A percentile compares a stretch with the other conserved stretches of the same genome.
These are phyloP conservation scores for Pythium monospermum DNA, from an alignment of 352 stramenopile genomes.

Conservation along the genomic window DNA sequence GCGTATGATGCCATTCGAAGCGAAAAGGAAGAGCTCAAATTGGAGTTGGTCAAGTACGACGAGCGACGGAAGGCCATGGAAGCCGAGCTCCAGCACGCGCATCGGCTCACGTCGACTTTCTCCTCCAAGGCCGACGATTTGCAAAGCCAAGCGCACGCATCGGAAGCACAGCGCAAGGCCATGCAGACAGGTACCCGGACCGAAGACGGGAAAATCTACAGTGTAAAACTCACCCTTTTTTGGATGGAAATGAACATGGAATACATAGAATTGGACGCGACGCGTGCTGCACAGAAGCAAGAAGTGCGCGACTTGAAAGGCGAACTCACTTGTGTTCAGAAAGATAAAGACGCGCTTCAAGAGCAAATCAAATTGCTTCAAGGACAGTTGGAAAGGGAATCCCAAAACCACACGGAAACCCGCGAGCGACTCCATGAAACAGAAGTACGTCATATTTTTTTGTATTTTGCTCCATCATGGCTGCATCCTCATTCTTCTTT, in stretches of 20 bases:
- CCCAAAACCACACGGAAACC: conserved; percentile 37
- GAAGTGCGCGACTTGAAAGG: conserved; percentile 26
- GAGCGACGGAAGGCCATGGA: conserved; percentile 39
- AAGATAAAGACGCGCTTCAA: conserved; percentile 23
- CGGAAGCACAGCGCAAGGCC: conserved; percentile 31
- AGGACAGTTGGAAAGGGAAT: conserved; percentile 35
- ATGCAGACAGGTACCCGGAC: conserved; percentile 28
- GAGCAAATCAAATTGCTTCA: conserved; percentile 35
- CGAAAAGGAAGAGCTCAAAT: conserved; percentile 55
- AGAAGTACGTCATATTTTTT: conserved; percentile 29
- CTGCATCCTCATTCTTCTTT: too few relatives aligned
- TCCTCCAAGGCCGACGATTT: conserved; percentile 50
- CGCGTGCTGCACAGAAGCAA: conserved; percentile 27
- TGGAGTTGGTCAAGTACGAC: conserved; percentile 47
- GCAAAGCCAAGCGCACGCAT: conserved; percentile 40
- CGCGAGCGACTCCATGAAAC: conserved; percentile 45
- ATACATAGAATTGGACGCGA: conserved; percentile 35
- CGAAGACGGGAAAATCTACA: too few relatives aligned
- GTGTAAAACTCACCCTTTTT: too few relatives aligned
- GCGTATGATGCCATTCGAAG: conserved; percentile 54
- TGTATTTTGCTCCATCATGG: not conserved
- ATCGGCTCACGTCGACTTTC: conserved; percentile 45
- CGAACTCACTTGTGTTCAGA: conserved; percentile 27
- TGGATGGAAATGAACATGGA: not conserved
- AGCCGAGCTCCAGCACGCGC: conserved; percentile 44